These are phyloP conservation scores for Rubia balearica DNA, from an alignment of 305 asterid genomes.

Conservation along the genomic window DNA sequence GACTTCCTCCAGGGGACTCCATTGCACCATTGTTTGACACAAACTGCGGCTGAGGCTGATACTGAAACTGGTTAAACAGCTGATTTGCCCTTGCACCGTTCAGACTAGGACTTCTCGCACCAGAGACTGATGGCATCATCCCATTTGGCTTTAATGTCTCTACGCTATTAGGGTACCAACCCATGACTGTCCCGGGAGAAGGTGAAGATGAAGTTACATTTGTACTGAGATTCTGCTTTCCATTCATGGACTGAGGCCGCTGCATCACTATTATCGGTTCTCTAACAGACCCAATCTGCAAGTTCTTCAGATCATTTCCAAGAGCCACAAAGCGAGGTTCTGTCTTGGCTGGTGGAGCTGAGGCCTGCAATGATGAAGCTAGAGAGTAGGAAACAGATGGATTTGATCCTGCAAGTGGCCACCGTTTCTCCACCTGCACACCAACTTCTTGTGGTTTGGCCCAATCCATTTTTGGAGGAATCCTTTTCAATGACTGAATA, in stretches of 20 bases:
- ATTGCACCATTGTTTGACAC: constrained; percentile 33
- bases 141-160: constrained; percentile 42
- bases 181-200: constrained; percentile 32
- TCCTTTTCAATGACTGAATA: constrained; percentile 41
- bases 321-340: constrained; percentile 38
- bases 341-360: constrained; percentile 33
- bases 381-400: constrained; percentile 40
- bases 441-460: constrained; percentile 46
- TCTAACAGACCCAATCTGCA: constrained; percentile 64
- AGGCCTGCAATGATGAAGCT: constrained; percentile 49
- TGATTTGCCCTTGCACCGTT: constrained; percentile 31
- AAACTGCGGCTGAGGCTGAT: constrained; percentile 47
- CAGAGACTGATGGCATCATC: constrained; percentile 33
- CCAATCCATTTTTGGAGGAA: constrained; percentile 56
- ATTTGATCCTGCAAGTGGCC: constrained; percentile 35
- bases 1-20: constrained; percentile 32
- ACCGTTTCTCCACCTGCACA: constrained; percentile 43
- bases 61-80: constrained; percentile 36
- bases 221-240: constrained; percentile 38
- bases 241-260: constrained; percentile 39
- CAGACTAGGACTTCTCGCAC: constrained; percentile 39
- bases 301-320: constrained; percentile 57
- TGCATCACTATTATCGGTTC: constrained; percentile 73
- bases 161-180: constrained; percentile 38
- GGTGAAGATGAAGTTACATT: constrained; percentile 48